Evolutionary conservation across 805 yeast genomes (phyloP), one percentile per base, ranked within the genome.

Genomic region (Spathaspora hagerdaliae): DNA sequence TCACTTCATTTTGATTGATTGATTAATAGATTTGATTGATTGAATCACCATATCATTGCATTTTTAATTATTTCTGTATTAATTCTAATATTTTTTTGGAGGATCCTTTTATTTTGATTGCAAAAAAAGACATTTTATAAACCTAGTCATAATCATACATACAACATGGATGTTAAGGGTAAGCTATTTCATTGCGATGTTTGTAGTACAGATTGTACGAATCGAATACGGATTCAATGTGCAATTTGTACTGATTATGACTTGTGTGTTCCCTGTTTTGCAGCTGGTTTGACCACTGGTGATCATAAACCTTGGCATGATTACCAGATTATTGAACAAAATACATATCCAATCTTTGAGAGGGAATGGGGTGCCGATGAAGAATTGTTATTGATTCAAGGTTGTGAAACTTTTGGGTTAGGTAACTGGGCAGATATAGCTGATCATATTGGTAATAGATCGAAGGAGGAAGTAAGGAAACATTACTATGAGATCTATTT

Each of bases 361-460:
- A 79, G 77, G 46, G 91, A 85, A 46, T 94, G 99, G 98, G 99
- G 99, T 33, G 99, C 99, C 1, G 99, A 94, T 67, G 99, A 94
- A 64, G 99, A 94, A 65, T 61, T 91, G 46, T 73, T 88, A 31
- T 70, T 94, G 47, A 78, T 95, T 11, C 96, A 90, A 63, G 98
- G 97, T 7, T 84, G 96, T 38, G 97, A 94, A 64, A 84, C 87
- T 8, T 77, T 80, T 38, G 99, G 99, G 0, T 63, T 94, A 45
- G 99, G 99, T 2, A 90, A 91, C 62, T 94, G 99, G 99, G 96
- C 88, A 58, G 99, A 94, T 63, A 81, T 95, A n/a, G 85, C 96
- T 9, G 98, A 94, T 60, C 96, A 88, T 59, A 87, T 95, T 45
- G 98, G 98, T 10, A 88, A 91, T 35, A 67, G 98, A 50, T 81